Conservation (phyloP, 176 grass and related monocot species). For the Saccharum officinarum region DNA sequence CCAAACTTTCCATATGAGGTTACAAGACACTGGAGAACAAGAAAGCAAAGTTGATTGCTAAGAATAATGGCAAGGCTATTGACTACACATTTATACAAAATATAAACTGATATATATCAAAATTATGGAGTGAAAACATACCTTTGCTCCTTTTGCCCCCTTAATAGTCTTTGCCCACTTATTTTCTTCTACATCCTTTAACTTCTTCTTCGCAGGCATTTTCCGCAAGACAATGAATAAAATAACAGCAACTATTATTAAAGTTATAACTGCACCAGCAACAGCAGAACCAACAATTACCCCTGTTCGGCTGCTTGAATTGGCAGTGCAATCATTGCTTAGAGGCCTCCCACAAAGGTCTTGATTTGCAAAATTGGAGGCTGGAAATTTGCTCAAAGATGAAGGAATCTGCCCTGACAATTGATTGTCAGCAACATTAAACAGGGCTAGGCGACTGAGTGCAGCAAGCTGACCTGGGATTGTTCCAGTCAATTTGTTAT, state of each 20-base stretch:
- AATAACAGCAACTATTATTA: slow-evolving; percentile 56
- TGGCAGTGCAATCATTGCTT: slow-evolving; percentile 32
- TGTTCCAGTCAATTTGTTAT: slow-evolving; percentile 69
- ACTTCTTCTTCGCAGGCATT: slow-evolving; percentile 71
- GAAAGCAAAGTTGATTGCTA: not conserved
- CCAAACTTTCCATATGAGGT: not conserved
- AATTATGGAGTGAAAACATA: slow-evolving; percentile 30
- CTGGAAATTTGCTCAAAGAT: slow-evolving; percentile 23
- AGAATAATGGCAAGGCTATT: not conserved
- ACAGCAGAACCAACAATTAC: slow-evolving; percentile 85
- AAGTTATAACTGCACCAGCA: slow-evolving; percentile 64
- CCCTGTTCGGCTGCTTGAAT: slow-evolving; percentile 40
- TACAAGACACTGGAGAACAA: not conserved
- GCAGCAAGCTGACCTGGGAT: slow-evolving; percentile 67
- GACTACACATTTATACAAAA: not conserved
- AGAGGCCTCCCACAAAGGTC: slow-evolving; percentile 70
- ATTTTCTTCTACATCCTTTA: slow-evolving; percentile 88
- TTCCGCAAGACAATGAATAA: slow-evolving; percentile 74
- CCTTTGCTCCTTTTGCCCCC: slow-evolving; percentile 81
- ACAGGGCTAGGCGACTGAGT: slow-evolving; percentile 45
- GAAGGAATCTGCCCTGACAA: slow-evolving; percentile 61
- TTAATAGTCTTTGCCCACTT: slow-evolving; percentile 96
- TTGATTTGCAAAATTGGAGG: slow-evolving; percentile 54
- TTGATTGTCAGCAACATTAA: slow-evolving; percentile 80
- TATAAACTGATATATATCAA: not conserved